Evolutionary conservation across 805 yeast species (phyloP).

Genomic region (Sugiyamaella lignohabitans): DNA sequence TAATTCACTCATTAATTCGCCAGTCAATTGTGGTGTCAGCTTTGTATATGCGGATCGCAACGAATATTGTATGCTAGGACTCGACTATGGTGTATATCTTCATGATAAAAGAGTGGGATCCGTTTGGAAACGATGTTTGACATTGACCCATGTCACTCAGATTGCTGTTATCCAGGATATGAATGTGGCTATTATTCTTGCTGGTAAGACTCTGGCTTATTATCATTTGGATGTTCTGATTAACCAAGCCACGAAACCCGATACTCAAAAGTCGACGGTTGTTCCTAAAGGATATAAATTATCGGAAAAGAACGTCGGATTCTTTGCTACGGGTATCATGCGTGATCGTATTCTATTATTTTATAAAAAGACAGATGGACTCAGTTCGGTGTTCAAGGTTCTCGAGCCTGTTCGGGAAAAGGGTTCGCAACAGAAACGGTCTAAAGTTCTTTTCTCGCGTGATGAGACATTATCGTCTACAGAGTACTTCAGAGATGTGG

Average conservation of each 20-base stretch:
- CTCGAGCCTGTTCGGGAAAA: slow-evolving; percentile 47
- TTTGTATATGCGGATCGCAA: slow-evolving; percentile 42
- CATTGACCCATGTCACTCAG: slow-evolving; percentile 47
- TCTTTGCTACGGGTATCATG: slow-evolving; percentile 65
- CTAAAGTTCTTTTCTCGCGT: slow-evolving; percentile 22
- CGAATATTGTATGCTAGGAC: slow-evolving; percentile 29
- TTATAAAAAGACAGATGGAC: slow-evolving; percentile 48
- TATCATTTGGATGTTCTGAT: slow-evolving; percentile 58
- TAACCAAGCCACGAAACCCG: slow-evolving; percentile 17
- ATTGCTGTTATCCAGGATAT: slow-evolving; percentile 54
- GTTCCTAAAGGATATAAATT: slow-evolving; percentile 41
- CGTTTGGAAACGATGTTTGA: slow-evolving; percentile 54
- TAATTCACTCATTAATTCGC: slow-evolving; percentile 27
- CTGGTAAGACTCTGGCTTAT: slow-evolving; percentile 53
- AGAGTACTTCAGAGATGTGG: slow-evolving; percentile 39
- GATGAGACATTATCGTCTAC: slow-evolving; percentile 24
- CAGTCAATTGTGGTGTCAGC: slow-evolving; percentile 39
- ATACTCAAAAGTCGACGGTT: not conserved
- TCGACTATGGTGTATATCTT: slow-evolving; percentile 21
- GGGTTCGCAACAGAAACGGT: slow-evolving; percentile 23
- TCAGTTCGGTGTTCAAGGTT: slow-evolving; percentile 50
- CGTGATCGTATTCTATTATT: slow-evolving; percentile 52
- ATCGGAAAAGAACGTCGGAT: slow-evolving; percentile 41
- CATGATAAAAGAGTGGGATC: slow-evolving; percentile 28
- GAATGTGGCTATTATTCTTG: slow-evolving; percentile 51